Conservation (phyloP, 139 green algal genomes). For the Chlorella sp. region DNA sequence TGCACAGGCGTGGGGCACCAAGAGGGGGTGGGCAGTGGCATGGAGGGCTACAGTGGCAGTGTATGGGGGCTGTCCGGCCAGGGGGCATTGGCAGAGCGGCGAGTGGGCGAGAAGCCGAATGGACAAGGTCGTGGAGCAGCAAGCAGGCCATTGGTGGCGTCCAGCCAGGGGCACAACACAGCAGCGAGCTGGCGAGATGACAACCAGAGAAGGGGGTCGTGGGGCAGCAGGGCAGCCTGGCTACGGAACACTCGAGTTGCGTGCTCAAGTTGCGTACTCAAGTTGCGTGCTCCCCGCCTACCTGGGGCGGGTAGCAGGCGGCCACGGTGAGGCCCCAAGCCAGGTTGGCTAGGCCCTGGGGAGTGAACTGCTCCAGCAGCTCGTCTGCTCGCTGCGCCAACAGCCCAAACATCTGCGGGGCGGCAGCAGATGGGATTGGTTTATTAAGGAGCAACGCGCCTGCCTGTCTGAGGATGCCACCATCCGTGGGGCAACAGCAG, state of each 20-base stretch:
- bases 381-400: conserved; percentile 3
- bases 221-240: too few species aligned
- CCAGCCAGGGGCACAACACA: too few species aligned
- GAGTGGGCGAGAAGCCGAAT: too few species aligned
- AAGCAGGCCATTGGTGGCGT: too few species aligned
- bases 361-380: conserved; percentile 5
- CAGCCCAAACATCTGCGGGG: neutral
- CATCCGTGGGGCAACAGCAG: too few species aligned
- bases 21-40: neutral
- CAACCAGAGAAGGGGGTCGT: neutral
- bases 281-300: too few species aligned
- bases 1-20: neutral
- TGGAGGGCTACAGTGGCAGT: neutral
- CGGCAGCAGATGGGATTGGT: neutral
- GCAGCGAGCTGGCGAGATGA: neutral
- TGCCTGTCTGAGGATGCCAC: too few species aligned
- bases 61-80: too few species aligned
- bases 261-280: too few species aligned
- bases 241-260: too few species aligned
- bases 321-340: conserved; percentile 17
- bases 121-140: too few species aligned
- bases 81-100: too few species aligned
- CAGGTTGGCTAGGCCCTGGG: conserved; percentile 28
- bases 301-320: conserved; percentile 12
- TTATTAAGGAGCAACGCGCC: neutral